phyloP scores from a whole-genome alignment of 192 early-diverging fungal genomes.

The Haplosporangium gracile region DNA sequence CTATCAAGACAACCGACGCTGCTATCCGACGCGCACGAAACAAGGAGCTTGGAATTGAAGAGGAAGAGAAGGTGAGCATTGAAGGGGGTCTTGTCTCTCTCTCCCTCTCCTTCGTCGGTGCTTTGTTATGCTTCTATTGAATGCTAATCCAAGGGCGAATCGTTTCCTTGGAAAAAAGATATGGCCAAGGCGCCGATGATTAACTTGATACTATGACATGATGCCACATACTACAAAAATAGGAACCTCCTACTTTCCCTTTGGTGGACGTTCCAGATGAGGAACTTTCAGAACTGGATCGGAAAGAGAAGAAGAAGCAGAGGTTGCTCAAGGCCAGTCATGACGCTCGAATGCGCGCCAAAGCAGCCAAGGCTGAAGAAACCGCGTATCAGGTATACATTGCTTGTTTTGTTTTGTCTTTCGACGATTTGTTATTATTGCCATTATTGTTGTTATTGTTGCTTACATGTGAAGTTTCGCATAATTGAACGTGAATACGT shows the following conservation, averaged over 20 bases:
- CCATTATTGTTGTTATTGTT: too few relatives aligned
- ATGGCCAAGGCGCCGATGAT: not conserved
- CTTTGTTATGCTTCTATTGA: not conserved
- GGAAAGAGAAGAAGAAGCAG: conserved; percentile 89
- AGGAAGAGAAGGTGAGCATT: conserved; percentile 69
- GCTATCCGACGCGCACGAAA: conserved; percentile 80
- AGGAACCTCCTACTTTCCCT: conserved; percentile 80
- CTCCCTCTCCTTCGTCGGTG: not conserved
- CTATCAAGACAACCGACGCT: conserved; percentile 76
- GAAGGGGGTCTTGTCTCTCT: not conserved
- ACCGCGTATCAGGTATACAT: conserved; percentile 68
- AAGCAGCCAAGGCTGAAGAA: conserved; percentile 81
- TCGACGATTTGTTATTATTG: not conserved
- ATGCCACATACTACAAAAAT: not conserved
- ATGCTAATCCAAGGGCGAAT: not conserved
- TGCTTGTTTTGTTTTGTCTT: not conserved
- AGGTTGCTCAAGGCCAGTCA: conserved; percentile 80
- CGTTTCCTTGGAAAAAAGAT: not conserved
- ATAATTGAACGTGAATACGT: not conserved
- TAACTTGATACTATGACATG: not conserved
- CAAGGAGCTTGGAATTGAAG: conserved; percentile 85
- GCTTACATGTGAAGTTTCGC: not conserved
- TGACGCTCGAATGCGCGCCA: conserved; percentile 81
- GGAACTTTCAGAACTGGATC: conserved; percentile 80
- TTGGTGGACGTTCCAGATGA: conserved; percentile 86